Evolutionary conservation across 2,329 filamentous ascomycete species (phyloP).

Genomic region (Nothophaeocryptopus gaeumannii): DNA sequence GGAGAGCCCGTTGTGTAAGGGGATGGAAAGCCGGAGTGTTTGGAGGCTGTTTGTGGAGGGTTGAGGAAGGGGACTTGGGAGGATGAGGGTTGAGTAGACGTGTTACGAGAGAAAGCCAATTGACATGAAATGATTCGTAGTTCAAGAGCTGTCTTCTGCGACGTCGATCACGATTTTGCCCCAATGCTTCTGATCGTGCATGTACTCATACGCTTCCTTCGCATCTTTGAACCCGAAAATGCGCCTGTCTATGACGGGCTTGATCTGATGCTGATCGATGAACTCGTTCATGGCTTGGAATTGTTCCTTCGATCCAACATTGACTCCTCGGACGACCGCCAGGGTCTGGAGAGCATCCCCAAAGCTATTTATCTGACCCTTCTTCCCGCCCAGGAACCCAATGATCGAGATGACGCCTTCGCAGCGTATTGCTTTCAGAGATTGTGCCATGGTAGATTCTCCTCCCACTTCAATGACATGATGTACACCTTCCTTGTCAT

Average conservation of each 20-base stretch:
- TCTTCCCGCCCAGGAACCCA: constrained; percentile 53
- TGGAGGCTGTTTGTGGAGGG: constrained; percentile 7
- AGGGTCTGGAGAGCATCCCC: constrained; percentile 50
- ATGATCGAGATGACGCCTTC: constrained; percentile 57
- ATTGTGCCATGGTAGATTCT: constrained; percentile 55
- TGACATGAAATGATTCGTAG: no score
- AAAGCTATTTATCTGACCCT: constrained; percentile 48
- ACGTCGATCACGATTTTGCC: constrained; percentile 39
- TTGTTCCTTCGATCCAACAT: constrained; percentile 54
- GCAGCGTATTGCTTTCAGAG: constrained; percentile 38
- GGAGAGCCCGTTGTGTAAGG: constrained; percentile 5
- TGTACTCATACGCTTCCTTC: constrained; percentile 48
- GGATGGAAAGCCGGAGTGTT: constrained; percentile 8
- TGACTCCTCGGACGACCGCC: constrained; percentile 56
- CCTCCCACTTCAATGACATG: constrained; percentile 64
- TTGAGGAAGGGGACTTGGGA: neutral
- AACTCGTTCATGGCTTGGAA: constrained; percentile 60
- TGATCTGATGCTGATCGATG: constrained; percentile 57
- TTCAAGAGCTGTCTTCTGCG: constrained; percentile 7
- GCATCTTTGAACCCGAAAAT: constrained; percentile 52
- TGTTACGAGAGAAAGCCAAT: no score
- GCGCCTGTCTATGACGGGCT: constrained; percentile 57
- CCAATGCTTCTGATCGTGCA: constrained; percentile 48
- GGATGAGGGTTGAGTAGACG: constrained; percentile 9
- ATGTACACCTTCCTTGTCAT: constrained; percentile 57